Conservation (phyloP, 140 eudicot species). For the Flaveria floridana region DNA sequence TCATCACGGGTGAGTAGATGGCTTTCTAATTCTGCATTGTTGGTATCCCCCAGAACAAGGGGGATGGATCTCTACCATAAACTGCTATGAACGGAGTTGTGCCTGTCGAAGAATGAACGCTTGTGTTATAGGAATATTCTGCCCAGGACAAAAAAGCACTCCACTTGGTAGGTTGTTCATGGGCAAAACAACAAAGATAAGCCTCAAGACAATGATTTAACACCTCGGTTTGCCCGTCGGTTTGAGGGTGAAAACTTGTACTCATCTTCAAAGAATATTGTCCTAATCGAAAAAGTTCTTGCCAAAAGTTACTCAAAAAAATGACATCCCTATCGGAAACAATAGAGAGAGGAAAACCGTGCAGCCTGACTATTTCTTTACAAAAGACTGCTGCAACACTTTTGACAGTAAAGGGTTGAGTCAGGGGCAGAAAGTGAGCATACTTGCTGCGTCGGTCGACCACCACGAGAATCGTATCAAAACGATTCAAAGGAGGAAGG, state of each 20-base stretch:
- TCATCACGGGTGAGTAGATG: neutral
- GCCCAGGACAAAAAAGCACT: neutral
- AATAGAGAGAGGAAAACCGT: neutral
- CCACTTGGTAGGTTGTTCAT: neutral
- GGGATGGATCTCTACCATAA: neutral
- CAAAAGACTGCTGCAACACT: neutral
- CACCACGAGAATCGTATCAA: neutral
- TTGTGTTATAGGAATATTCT: neutral
- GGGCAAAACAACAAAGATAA: neutral
- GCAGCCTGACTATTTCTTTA: neutral
- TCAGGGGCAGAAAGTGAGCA: neutral
- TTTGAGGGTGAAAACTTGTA: neutral
- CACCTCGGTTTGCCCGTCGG: neutral
- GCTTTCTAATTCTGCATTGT: neutral
- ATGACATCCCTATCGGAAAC: neutral
- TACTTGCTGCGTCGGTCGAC: neutral
- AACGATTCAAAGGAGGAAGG: neutral
- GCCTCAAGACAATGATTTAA: neutral
- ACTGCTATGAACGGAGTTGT: neutral
- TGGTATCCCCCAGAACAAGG: neutral
- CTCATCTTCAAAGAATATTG: neutral
- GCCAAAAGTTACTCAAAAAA: slow-evolving; percentile 6
- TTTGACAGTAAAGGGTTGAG: neutral
- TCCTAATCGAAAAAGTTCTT: neutral
- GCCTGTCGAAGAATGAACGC: neutral